phyloP scores from a whole-genome alignment of 2,329 filamentous ascomycete genomes.

The Lachnellula cervina region DNA sequence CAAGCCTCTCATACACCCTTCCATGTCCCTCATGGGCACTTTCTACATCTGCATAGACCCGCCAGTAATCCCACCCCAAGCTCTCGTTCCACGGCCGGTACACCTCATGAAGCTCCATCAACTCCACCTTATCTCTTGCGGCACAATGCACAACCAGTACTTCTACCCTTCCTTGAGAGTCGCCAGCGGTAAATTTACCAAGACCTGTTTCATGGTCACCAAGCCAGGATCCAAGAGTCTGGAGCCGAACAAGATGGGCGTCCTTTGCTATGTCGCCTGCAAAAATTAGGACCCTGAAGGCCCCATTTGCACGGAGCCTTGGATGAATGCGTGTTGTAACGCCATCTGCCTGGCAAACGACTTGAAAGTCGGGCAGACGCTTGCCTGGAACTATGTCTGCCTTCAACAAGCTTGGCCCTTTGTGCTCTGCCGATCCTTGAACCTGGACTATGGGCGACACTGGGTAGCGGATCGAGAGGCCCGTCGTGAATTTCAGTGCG shows the following conservation, averaged over 20 bases:
- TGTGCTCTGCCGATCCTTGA: slow-evolving; percentile 35
- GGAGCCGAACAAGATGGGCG: slow-evolving; percentile 40
- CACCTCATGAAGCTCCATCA: slow-evolving; percentile 47
- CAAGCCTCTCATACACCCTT: slow-evolving; percentile 51
- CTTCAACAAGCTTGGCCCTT: slow-evolving; percentile 26
- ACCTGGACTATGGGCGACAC: slow-evolving; percentile 52
- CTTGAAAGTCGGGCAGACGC: slow-evolving; percentile 54
- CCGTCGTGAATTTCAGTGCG: slow-evolving; percentile 54
- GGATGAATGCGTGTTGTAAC: slow-evolving; percentile 57
- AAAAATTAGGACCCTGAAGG: slow-evolving; percentile 57
- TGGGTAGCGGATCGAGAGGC: slow-evolving; percentile 53
- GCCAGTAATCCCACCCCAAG: slow-evolving; percentile 52
- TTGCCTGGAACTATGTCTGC: slow-evolving; percentile 41
- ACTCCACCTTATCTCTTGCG: slow-evolving; percentile 43
- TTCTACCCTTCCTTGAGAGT: slow-evolving; percentile 43
- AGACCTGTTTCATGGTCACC: slow-evolving; percentile 37
- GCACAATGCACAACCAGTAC: slow-evolving; percentile 57
- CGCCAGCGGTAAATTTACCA: slow-evolving; percentile 41
- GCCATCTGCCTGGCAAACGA: slow-evolving; percentile 53
- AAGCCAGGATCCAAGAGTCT: slow-evolving; percentile 44
- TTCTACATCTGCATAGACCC: slow-evolving; percentile 50
- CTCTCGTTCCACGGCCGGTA: slow-evolving; percentile 43
- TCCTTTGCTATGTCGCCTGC: slow-evolving; percentile 49
- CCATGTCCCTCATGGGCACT: slow-evolving; percentile 50
- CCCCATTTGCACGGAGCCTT: slow-evolving; percentile 50